Percentiles rank a stretch among this genome's conserved stretches.
These are phyloP conservation scores for Hypoxylon fragiforme DNA, from an alignment of 495 filamentous ascomycete genomes.

Conservation along the genomic window DNA sequence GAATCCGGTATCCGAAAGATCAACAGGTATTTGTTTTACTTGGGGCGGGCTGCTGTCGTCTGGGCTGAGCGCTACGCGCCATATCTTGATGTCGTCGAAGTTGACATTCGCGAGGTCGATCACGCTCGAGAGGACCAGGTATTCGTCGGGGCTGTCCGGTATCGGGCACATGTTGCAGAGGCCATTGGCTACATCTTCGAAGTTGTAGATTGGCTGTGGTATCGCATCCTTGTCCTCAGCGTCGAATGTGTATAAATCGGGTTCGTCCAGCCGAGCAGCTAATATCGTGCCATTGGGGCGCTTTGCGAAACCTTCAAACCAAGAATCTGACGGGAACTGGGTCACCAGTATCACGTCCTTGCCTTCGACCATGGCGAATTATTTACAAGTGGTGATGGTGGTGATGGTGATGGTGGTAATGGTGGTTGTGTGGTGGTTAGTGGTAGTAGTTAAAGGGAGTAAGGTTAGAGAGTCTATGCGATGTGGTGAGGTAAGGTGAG, in stretches of 20 bases:
- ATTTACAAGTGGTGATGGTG: background rate
- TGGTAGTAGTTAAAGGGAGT: background rate
- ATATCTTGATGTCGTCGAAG: slow-evolving; percentile 29
- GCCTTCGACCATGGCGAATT: slow-evolving; percentile 23
- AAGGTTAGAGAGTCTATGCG: slow-evolving; percentile 1
- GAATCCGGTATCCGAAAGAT: slow-evolving; percentile 21
- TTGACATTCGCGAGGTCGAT: slow-evolving; percentile 25
- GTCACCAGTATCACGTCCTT: slow-evolving; percentile 36
- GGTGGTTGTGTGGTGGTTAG: background rate
- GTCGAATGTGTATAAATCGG: slow-evolving; percentile 37
- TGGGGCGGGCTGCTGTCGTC: slow-evolving; percentile 31
- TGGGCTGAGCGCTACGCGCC: slow-evolving; percentile 32
- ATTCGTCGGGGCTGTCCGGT: slow-evolving; percentile 32
- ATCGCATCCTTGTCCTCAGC: slow-evolving; percentile 29
- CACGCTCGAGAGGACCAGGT: slow-evolving; percentile 27
- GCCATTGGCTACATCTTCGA: slow-evolving; percentile 33
- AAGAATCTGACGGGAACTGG: slow-evolving; percentile 37
- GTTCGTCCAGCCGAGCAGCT: slow-evolving; percentile 34
- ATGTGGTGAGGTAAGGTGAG: background rate
- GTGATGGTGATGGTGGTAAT: background rate
- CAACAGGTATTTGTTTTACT: slow-evolving; percentile 21
- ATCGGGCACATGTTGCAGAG: slow-evolving; percentile 33
- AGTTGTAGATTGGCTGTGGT: slow-evolving; percentile 30
- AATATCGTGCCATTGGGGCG: slow-evolving; percentile 38
- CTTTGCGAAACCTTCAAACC: slow-evolving; percentile 37